Evolutionary conservation across 148 eudicot species (phyloP), one percentile per base, ranked within the genome.

Genomic region (Bassia scoparia): DNA sequence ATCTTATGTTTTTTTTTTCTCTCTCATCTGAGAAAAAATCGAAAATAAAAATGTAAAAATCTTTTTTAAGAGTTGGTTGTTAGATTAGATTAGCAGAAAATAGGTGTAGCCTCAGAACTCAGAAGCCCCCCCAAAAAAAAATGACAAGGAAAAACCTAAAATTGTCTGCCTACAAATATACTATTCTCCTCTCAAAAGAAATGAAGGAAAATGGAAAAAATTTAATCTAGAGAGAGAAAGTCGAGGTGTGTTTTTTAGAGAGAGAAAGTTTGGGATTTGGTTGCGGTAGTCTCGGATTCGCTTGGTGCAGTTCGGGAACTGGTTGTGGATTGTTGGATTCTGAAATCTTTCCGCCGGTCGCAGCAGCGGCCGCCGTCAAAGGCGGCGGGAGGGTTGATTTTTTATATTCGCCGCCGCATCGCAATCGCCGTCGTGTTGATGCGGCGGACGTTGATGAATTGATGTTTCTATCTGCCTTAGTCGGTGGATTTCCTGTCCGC

Each of bases 241-340:
- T 35, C 17, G 35, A 7, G 35, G 14, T n/a, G n/a, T n/a, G n/a
- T n/a, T n/a, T 48, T 33, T 46, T 66, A 68, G 71, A 54, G 72
- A 53, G 78, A 54, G 58, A 44, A 60, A 54, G 7, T 26, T 29
- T 56, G 34, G 23, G 10, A 13, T 53, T 41, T 41, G 70, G 70
- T 92, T 84, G 79, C 93, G 84, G 86, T 68, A 86, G 85, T 67
- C 85, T 92, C 98, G 81, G 72, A 87, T 85, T 92, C 98, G 98
- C 98, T 92, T 92, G 98, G 98, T 92, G 98, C 98, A 92, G 98
- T 91, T 92, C 98, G 98, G 98, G 98, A 92, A 85, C 89, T 78
- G 83, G 59, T 55, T 4, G 18, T 14, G 2, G 23, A 33, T 30
- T 18, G 30, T 3, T 60, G 23, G 29, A 13, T n/a, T n/a, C 3